A percentile compares a stretch with the other conserved stretches of the same genome.
These are phyloP conservation scores for Macrocybe gigantea DNA, from an alignment of 768 basidiomycete genomes.

Conservation along the genomic window DNA sequence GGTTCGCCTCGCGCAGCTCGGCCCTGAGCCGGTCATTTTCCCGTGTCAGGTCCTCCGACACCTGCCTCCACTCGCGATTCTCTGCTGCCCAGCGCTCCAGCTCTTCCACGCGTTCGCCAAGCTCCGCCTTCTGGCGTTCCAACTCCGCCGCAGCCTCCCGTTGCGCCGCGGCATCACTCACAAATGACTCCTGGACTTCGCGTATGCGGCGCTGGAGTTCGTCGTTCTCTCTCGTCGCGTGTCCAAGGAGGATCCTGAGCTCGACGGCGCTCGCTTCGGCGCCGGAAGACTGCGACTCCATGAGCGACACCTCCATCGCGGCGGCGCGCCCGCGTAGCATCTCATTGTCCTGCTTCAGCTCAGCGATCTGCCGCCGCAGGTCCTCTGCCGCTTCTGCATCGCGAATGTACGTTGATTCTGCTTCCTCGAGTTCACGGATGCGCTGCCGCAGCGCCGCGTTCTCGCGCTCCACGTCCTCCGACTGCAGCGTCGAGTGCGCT, in stretches of 20 bases:
- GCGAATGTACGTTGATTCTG: conserved; percentile 10
- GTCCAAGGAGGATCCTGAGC: conserved; percentile 28
- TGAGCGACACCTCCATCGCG: conserved; percentile 27
- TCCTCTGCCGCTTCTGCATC: conserved; percentile 11
- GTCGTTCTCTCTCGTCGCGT: conserved; percentile 37
- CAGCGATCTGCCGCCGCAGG: conserved; percentile 14
- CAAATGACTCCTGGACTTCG: conserved; percentile 26
- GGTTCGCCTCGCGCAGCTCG: conserved; percentile 20
- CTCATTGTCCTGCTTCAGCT: conserved; percentile 22
- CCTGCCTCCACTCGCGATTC: conserved; percentile 14
- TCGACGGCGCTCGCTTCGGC: conserved; percentile 14
- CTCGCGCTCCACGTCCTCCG: background rate
- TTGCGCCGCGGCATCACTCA: conserved; percentile 23
- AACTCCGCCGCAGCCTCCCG: conserved; percentile 22
- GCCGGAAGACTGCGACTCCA: conserved; percentile 11
- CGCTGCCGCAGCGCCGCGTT: conserved; percentile 2
- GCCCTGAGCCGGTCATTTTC: conserved; percentile 31
- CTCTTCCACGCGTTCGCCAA: conserved; percentile 24
- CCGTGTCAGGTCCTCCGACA: conserved; percentile 20
- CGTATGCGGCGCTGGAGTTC: conserved; percentile 26
- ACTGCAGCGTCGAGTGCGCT: background rate
- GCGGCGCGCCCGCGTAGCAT: conserved; percentile 20
- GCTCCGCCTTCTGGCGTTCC: conserved; percentile 24
- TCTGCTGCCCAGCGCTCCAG: conserved; percentile 23
- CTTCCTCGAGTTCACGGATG: conserved; percentile 19